Evolutionary conservation across 129 eudicot species (phyloP).

Genomic region (Deinandra increscens): DNA sequence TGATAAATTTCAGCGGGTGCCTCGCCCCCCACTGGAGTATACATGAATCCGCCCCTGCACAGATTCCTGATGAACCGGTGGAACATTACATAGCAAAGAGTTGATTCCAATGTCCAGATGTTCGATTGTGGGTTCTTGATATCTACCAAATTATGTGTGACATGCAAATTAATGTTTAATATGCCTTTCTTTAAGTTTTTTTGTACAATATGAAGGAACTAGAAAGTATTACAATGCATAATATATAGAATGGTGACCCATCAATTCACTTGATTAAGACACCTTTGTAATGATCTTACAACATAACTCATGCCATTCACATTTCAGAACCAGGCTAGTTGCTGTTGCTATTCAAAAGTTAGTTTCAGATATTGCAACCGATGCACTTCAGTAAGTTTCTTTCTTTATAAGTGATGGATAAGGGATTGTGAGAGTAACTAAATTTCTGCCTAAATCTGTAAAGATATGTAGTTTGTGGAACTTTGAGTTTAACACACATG

Average conservation of each 20-base stretch:
- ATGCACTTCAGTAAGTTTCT: conserved; percentile 77
- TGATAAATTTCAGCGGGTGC: too few relatives aligned
- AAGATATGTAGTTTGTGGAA: background rate
- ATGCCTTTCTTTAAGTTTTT: too few relatives aligned
- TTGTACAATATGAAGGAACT: too few relatives aligned
- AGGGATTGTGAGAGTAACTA: background rate
- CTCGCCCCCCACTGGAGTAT: too few relatives aligned
- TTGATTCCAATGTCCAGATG: conserved; percentile 93
- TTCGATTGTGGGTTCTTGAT: conserved; percentile 64
- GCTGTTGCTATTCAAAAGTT: conserved; percentile 95
- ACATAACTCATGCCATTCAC: background rate
- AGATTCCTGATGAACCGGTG: conserved; percentile 93
- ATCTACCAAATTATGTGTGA: background rate
- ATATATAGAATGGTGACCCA: too few relatives aligned
- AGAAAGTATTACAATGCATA: too few relatives aligned
- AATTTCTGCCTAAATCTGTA: too few relatives aligned
- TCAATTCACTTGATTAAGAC: too few relatives aligned
- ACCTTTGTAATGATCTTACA: background rate
- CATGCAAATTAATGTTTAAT: background rate
- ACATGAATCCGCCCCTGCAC: too few relatives aligned
- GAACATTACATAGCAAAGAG: conserved; percentile 93
- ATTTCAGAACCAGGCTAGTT: conserved; percentile 76
- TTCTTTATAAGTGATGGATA: background rate
- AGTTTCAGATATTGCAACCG: conserved; percentile 73
- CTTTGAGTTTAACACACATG: background rate